Conservation (phyloP, 345 rosid genomes). For the Lumnitzera littorea region DNA sequence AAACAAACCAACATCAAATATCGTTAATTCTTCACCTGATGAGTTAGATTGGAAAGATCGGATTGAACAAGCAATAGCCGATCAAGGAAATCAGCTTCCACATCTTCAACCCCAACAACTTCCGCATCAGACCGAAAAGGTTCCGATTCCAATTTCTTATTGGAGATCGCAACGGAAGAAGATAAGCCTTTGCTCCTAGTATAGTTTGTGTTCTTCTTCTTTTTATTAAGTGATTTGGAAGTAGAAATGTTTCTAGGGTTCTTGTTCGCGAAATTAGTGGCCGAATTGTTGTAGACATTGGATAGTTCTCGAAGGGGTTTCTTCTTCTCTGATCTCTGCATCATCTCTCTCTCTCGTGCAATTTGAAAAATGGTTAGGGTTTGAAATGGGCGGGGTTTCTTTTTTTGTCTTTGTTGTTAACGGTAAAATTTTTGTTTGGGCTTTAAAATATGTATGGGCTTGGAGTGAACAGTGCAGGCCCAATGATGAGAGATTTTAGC, state of each 20-base stretch:
- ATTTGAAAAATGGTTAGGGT: no score
- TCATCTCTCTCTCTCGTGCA: conserved; percentile 11
- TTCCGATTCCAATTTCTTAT: no score
- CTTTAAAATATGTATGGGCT: no score
- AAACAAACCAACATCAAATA: background rate
- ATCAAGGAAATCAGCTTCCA: conserved; percentile 33
- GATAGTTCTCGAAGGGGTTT: conserved; percentile 28
- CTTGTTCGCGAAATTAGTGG: background rate
- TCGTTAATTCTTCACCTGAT: conserved; percentile 33
- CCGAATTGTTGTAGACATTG: conserved; percentile 9
- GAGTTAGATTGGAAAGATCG: conserved; percentile 48
- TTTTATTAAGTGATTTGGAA: conserved; percentile 17
- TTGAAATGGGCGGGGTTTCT: no score
- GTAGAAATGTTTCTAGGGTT: conserved; percentile 7
- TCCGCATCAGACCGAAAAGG: no score
- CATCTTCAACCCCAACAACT: conserved; percentile 6
- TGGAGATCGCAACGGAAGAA: no score
- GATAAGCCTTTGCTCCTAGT: no score
- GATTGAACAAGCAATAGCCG: conserved; percentile 60
- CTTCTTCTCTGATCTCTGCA: conserved; percentile 11
- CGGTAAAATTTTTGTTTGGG: no score
- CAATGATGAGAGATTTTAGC: no score
- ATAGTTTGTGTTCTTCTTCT: conserved; percentile 9
- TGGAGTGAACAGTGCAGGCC: no score
- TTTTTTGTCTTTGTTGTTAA: no score